Base-by-base conservation (phyloP, 305 asterid species). In the Fraxinus floribunda region DNA sequence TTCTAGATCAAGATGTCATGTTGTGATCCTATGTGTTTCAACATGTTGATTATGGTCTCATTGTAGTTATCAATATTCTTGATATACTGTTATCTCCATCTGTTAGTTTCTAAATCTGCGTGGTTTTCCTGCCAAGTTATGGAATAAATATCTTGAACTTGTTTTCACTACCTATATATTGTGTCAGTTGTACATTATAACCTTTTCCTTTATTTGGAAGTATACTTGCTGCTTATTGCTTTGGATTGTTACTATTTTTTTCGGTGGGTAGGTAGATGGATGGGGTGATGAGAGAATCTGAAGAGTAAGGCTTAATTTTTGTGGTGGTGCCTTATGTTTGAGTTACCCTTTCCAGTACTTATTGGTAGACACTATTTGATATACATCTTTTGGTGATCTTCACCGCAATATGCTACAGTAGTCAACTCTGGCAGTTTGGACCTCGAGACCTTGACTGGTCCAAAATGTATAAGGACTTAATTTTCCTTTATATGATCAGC, bases 401-500 rank as follows among this genome's bases (percentile, higher is more conserved):
- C 77, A 60, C 9, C 24, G 60, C 68, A 78, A 32, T 26, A 16
- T 13, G 38, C 77, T 73, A 57, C 9, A 74, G 10, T 55, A 24
- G 44, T 30, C 36, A 60, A 75, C 68, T 71, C 26, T 34, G 66
- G 16, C 15, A 24, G 7, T 2, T 18, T 77, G 30, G 78, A 76
- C 71, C 41, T 5, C 20, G 24, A 20, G 20, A 18, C 3, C 35
- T 32, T 34, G 38, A 6, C 74, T 32, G 41, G 38, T 34, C 20
- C 5, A 16, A 77, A 82, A 68, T 81, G 15, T 64, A 9, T 49
- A 32, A 71, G 70, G 62, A 46, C 68, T 64, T 66, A 57, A 52
- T 46, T 52, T 72, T 78, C 34, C 18, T 72, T 70, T 1, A n/a
- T 55, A 44, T 52, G 68, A 52, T 16, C 79, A 78, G 49, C 70